Conservation (phyloP, 257 asterid genomes). For the Solanum clarkiae region DNA sequence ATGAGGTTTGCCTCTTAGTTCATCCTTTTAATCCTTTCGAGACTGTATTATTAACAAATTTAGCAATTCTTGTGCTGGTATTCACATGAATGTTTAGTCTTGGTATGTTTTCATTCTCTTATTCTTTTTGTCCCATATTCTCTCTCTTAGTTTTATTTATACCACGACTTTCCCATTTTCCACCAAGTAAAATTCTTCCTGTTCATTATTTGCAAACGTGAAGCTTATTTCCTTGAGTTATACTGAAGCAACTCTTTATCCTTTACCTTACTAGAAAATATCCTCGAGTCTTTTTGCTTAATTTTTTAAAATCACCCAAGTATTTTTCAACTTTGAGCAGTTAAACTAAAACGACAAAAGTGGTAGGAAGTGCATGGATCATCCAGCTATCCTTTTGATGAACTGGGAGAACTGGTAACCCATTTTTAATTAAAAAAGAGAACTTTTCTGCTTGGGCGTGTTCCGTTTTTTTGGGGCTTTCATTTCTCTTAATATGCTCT, state of each 20-base stretch:
- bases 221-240: neutral
- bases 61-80: neutral
- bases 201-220: neutral
- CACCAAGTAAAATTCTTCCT: neutral
- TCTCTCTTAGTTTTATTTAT: neutral
- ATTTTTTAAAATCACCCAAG: neutral
- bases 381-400: neutral
- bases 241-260: neutral
- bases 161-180: neutral
- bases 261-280: neutral
- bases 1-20: slow-evolving; percentile 44
- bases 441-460: neutral
- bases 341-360: neutral
- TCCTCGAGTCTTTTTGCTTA: neutral
- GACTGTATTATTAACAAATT: neutral
- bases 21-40: neutral
- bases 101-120: neutral
- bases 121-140: neutral
- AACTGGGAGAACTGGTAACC: neutral
- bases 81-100: neutral
- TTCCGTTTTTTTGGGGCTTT: neutral
- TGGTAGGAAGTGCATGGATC: neutral
- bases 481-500: neutral
- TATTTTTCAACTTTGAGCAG: neutral
- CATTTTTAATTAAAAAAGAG: neutral